These are phyloP conservation scores for Ophiocordyceps australis DNA, from an alignment of 2,329 filamentous ascomycete genomes.

Conservation along the genomic window DNA sequence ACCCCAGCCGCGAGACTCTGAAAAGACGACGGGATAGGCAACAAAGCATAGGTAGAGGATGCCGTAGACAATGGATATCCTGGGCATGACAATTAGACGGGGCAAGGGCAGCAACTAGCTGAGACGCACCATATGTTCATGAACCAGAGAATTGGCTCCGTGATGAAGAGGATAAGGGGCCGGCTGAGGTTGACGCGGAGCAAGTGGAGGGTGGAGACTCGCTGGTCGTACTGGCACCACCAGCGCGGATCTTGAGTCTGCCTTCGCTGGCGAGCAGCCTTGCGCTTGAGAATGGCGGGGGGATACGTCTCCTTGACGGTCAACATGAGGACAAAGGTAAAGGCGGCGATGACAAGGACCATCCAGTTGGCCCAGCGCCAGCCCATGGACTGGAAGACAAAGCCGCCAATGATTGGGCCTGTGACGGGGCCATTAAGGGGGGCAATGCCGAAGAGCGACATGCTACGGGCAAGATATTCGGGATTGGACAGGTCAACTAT, in stretches of 20 bases:
- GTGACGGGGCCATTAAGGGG: conserved; percentile 56
- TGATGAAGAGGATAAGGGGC: conserved; percentile 59
- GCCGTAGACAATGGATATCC: conserved; percentile 69
- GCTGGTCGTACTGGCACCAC: conserved; percentile 69
- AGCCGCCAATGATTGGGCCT: conserved; percentile 47
- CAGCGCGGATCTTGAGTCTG: conserved; percentile 53
- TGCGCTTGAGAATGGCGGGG: conserved; percentile 48
- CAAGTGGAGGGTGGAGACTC: conserved; percentile 41
- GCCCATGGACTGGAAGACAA: conserved; percentile 49
- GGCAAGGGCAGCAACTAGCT: neutral
- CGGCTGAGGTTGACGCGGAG: conserved; percentile 60
- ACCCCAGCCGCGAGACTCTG: conserved; percentile 56
- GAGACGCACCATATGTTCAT: conserved; percentile 42
- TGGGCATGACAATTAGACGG: conserved; percentile 11
- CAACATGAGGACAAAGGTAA: conserved; percentile 38
- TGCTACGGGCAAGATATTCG: conserved; percentile 61
- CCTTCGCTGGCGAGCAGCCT: conserved; percentile 44
- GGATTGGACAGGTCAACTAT: conserved; percentile 71
- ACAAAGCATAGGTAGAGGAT: conserved; percentile 85
- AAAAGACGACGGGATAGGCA: conserved; percentile 75
- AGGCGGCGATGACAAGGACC: conserved; percentile 51
- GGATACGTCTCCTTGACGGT: conserved; percentile 60
- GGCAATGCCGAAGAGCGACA: conserved; percentile 53
- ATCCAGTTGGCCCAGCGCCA: conserved; percentile 87
- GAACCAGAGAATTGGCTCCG: conserved; percentile 65